Percentiles rank a stretch among this genome's conserved stretches.
phyloP scores from a whole-genome alignment of 2,329 filamentous ascomycete species.

The Penicillium sp. region DNA sequence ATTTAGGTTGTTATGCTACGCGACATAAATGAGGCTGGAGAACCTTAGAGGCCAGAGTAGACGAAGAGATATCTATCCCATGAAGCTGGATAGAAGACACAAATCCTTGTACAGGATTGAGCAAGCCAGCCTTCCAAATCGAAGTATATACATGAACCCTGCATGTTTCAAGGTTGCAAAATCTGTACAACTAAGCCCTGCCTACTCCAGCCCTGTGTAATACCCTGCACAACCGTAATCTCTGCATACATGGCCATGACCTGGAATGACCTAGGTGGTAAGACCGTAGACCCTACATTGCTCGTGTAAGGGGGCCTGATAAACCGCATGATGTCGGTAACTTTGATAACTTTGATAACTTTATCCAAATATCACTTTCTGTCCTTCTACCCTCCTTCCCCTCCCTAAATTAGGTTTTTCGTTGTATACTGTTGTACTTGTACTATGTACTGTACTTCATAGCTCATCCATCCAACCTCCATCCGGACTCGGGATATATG shows the following conservation, averaged over 20 bases:
- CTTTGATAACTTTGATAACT: not conserved
- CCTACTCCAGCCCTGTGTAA: not conserved
- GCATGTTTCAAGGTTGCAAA: not conserved
- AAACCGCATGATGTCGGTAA: not conserved
- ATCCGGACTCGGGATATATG: not conserved
- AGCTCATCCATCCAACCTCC: not conserved
- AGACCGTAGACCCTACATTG: not conserved
- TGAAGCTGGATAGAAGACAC: not conserved
- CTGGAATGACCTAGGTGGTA: not conserved
- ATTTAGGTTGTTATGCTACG: too few species aligned
- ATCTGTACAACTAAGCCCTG: not conserved
- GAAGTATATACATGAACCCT: not conserved
- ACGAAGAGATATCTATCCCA: too few species aligned
- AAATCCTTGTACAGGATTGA: not conserved
- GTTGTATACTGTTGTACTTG: not conserved
- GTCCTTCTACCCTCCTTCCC: not conserved
- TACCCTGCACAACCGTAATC: not conserved
- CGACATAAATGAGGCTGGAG: too few species aligned
- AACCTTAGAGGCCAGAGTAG: too few species aligned
- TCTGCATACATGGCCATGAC: not conserved
- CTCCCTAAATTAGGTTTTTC: not conserved
- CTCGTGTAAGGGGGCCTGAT: not conserved
- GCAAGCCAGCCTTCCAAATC: not conserved
- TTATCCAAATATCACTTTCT: too few species aligned
- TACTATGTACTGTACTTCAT: not conserved